Evolutionary conservation across 495 filamentous ascomycete species (phyloP), one percentile per base, ranked within the genome.

Genomic region (Bombardia bombarda): DNA sequence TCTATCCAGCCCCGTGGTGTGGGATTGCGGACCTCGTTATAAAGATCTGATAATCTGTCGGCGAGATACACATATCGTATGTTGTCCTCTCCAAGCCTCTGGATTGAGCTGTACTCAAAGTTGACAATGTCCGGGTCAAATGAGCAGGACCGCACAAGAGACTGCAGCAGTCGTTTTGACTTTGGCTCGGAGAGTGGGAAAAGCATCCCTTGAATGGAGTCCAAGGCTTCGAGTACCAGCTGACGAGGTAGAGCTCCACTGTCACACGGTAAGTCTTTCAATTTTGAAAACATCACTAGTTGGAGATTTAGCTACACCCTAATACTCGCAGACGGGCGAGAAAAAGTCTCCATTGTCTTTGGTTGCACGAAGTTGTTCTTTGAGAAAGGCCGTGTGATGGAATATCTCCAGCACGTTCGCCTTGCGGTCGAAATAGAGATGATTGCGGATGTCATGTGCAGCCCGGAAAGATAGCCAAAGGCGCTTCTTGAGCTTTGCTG

Each of bases 331-430:
- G n/a, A n/a, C n/a, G n/a, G n/a, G n/a, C n/a, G n/a, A n/a, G n/a
- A n/a, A n/a, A n/a, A n/a, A n/a, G 25, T 6, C 25, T 12, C 7
- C 25, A 12, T 12, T 12, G 6, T 12, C 25, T 12, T 42, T 33
- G 26, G 40, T 42, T 21, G 40, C 40, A 20, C 40, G 40, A 21
- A 42, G 40, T 17, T 42, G 40, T 17, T 42, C 26, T 16, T 42
- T 42, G n/a, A 42, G 26, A 33, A 42, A 42, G 12, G 40, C 40
- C 5, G 40, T 42, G 40, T 42, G 30, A 28, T 42, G 40, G 20
- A 33, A 42, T 17, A 42, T 23, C 26, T 42, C 30, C 4, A 42
- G 26, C 2, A 42, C 19, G 26, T 42, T 33, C 7, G 4, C 30
- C 26, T 33, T 23, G 16, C 40, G 30, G 18, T 34, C 19, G 26